Conservation (phyloP, 257 asterid genomes). For the Solanum pennellii region DNA sequence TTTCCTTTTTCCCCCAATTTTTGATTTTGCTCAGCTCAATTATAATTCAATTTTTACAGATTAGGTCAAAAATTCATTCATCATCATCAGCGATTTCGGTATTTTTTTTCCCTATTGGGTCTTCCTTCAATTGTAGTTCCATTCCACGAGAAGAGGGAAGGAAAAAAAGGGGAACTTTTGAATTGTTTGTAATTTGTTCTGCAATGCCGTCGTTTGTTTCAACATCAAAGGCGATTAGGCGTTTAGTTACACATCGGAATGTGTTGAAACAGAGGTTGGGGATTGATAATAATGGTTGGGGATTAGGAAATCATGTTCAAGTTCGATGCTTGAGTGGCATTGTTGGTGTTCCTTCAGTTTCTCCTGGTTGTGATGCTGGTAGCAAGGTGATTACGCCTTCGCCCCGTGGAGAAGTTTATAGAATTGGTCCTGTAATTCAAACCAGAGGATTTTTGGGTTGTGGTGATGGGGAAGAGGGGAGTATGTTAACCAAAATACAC, state of each 20-base stretch:
- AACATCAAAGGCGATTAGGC: slow-evolving; percentile 38
- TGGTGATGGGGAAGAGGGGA: slow-evolving; percentile 75
- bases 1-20: background rate
- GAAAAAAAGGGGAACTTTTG: background rate
- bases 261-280: slow-evolving; percentile 16
- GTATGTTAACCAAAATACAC: slow-evolving; percentile 48
- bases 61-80: background rate
- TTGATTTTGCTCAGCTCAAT: background rate
- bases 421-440: slow-evolving; percentile 15
- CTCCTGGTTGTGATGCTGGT: slow-evolving; percentile 7
- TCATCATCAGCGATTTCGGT: background rate
- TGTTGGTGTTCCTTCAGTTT: slow-evolving; percentile 17
- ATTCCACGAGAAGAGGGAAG: background rate
- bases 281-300: background rate
- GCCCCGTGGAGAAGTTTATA: slow-evolving; percentile 6
- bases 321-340: slow-evolving; percentile 40
- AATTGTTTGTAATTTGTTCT: background rate
- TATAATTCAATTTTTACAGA: background rate
- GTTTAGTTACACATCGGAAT: slow-evolving; percentile 22
- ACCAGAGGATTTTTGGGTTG: slow-evolving; percentile 79
- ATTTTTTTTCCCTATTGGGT: background rate
- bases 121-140: background rate
- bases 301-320: slow-evolving; percentile 16
- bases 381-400: background rate
- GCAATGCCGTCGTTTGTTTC: slow-evolving; percentile 45